phyloP scores from a whole-genome alignment of 306 rosid genomes.

The Dryas alaskensis region DNA sequence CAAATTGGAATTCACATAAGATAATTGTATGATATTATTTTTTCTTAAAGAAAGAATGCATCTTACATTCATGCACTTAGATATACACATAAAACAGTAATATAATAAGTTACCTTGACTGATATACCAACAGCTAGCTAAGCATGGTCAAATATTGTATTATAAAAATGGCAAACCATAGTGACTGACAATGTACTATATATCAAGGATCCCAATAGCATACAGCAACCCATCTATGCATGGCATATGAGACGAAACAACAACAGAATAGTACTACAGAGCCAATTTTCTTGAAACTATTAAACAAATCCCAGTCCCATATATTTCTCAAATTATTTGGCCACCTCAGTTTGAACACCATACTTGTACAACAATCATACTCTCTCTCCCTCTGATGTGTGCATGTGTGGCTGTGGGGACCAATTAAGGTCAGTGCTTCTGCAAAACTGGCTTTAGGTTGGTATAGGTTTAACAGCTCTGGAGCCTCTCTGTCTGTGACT shows the following conservation, averaged over 20 bases:
- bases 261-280: not conserved
- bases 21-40: too few relatives aligned
- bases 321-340: not conserved
- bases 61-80: not conserved
- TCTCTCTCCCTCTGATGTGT: slow-evolving; percentile 5
- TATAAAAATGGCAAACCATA: not conserved
- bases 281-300: slow-evolving; percentile 21
- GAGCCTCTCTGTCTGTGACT: slow-evolving; percentile 11
- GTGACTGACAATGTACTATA: not conserved
- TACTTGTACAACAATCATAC: not conserved
- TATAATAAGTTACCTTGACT: not conserved
- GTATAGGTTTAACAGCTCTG: slow-evolving; percentile 40
- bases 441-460: slow-evolving; percentile 44
- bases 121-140: slow-evolving; percentile 17
- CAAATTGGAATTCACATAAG: too few relatives aligned
- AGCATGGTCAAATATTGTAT: slow-evolving; percentile 24
- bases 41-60: not conserved
- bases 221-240: not conserved
- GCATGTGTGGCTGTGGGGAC: slow-evolving; percentile 49
- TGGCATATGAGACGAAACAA: slow-evolving; percentile 27
- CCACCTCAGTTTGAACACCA: not conserved
- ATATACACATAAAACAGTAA: not conserved
- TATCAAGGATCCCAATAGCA: slow-evolving; percentile 31
- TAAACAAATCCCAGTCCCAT: slow-evolving; percentile 13
- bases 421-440: slow-evolving; percentile 30